A percentile compares a stretch with the other conserved stretches of the same genome.
phyloP scores from a whole-genome alignment of 169 alveolate species.

The Hammondia hammondi region DNA sequence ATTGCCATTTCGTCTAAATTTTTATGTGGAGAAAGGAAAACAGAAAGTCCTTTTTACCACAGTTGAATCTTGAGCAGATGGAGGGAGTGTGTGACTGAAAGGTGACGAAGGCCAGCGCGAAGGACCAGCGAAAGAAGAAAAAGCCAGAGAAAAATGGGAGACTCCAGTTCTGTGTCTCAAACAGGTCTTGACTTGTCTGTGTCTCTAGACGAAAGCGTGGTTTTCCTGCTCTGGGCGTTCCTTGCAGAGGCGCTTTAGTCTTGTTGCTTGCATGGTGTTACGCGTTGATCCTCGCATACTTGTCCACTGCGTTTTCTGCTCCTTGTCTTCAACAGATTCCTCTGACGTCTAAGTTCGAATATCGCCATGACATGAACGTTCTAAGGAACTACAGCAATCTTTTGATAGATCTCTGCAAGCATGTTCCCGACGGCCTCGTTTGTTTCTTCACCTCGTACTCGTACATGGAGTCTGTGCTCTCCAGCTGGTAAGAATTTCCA shows the following conservation, averaged over 20 bases:
- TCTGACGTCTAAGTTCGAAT: conserved; percentile 91
- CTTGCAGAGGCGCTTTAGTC: neutral
- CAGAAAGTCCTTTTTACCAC: too few species aligned
- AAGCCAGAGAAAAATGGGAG: too few species aligned
- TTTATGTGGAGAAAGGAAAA: too few species aligned
- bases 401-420: conserved; percentile 88
- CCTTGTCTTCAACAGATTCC: conserved; percentile 82
- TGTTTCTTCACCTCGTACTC: conserved; percentile 96
- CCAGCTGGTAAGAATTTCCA: conserved; percentile 65
- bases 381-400: conserved; percentile 93
- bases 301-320: neutral
- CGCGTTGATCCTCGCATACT: neutral
- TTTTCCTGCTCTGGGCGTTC: too few species aligned
- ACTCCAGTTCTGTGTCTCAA: too few species aligned
- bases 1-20: too few species aligned
- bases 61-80: too few species aligned
- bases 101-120: too few species aligned
- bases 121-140: too few species aligned
- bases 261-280: neutral
- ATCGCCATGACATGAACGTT: conserved; percentile 91
- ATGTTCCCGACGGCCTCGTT: conserved; percentile 96
- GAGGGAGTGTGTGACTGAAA: too few species aligned
- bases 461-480: conserved; percentile 90
- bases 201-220: too few species aligned
- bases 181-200: too few species aligned